Base-by-base conservation (phyloP, 371 early-diverging fungal genomes). In the Blastocladiella emersonii region DNA sequence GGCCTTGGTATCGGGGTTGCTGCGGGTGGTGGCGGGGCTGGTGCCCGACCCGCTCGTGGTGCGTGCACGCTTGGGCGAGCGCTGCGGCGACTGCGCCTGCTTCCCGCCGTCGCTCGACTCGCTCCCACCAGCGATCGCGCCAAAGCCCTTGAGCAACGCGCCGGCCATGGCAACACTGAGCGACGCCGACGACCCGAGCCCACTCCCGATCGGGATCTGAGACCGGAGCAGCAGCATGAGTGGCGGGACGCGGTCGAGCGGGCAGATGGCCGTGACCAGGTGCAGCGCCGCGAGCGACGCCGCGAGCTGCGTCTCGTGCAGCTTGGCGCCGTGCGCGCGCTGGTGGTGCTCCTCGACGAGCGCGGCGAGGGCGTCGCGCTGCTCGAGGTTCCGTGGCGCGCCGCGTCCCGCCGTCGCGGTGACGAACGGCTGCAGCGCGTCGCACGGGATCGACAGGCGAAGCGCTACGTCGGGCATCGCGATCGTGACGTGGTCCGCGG, bases 111-210 rank as follows among this genome's bases (percentile, higher is more conserved):
- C 55, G 0, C 1, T 19, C 37, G 12, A 13, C 21, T 7, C 43
- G 21, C 34, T 66, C 48, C n/a, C 48, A 13, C 13, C 39, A 39
- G 2, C 23, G n/a, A 63, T 6, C 25, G 17, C 39, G 21, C 36
- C 25, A 39, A n/a, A 62, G 61, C 13, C 56, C 23, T 6, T 7
- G 8, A 94, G 74, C 36, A 97, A 66, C 3, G 86, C 85, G 0
- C 92, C 78, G 2, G 91, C 78, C n/a, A 93, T 64, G 23, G 78
- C 81, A 19, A 91, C 92, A 55, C 87, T 83, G 72, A 83, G 95
- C 15, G 95, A 83, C 1, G 98, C 98, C 7, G 95, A 95, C 7
- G 93, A 93, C 3, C 98, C 98, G 19, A 98, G 79, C 0, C 98
- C 98, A 23, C 95, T 86, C 27, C 96, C 93, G n/a, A 96, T 88